Evolutionary conservation across 192 early-diverging fungal genomes (phyloP), one percentile per base, ranked within the genome.

Genomic region (Backusella parvicylindrica): DNA sequence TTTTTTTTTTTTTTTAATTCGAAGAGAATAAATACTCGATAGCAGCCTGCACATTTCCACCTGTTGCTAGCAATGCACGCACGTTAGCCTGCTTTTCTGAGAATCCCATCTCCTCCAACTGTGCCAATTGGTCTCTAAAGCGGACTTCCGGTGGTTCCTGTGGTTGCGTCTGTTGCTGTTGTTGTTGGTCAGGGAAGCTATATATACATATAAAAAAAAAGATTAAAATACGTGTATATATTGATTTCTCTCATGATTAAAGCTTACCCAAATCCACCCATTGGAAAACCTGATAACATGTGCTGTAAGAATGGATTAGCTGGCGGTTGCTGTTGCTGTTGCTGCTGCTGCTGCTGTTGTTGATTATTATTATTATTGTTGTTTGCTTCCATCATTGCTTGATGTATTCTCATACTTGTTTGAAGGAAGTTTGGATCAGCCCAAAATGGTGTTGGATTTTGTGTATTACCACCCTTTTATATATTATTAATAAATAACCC

Each of bases 101-200:
- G 77, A 99, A 99, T 23, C 97, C 97, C 97, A 99, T 99, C 70
- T 98, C 95, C 73, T 94, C 90, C 38, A 99, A 80, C 71, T 91
- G 91, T 15, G 81, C 86, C 38, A 96, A 81, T 84, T 93, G 86
- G 53, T 83, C 75, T 66, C 83, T 85, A 81, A 91, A 95, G 41
- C 87, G 87, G 71, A 77, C 72, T 83, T 90, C 86, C 77, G 90
- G 82, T 33, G 89, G 80, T 68, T 87, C 79, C 8, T 49, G 60
- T 13, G 71, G 64, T 77, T 76, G 78, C 33, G 36, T 35, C 31
- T 68, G 74, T 0, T 65, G 56, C 12, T 56, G 49, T 40, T 35
- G 11, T 41, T 21, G 60, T 16, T 65, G 28, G 41, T 64, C 64
- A 36, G 41, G 49, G 49, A 49, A 53, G 3, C 70, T 30, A 32